Evolutionary conservation across 768 basidiomycete genomes (phyloP).

Genomic region (Cystofilobasidium bisporidii): DNA sequence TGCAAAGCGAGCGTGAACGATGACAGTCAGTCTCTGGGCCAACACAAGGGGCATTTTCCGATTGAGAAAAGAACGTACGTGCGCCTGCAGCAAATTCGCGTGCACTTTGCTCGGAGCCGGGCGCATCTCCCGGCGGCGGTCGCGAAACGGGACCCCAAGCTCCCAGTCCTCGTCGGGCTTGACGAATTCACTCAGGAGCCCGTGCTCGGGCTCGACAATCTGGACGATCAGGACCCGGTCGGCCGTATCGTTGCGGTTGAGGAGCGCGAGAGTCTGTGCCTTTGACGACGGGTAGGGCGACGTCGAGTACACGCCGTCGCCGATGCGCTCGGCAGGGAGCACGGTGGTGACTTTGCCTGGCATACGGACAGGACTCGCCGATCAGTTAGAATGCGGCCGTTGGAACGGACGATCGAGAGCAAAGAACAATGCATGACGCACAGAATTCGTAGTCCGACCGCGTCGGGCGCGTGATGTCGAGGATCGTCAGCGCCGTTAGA

Average conservation of each 20-base stretch:
- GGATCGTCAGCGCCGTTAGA: slow-evolving; percentile 8
- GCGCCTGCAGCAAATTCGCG: slow-evolving; percentile 15
- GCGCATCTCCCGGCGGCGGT: neutral
- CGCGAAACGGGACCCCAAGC: neutral
- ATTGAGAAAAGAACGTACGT: neutral
- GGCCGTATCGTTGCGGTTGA: slow-evolving; percentile 1
- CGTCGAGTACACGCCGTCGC: neutral
- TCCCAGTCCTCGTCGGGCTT: neutral
- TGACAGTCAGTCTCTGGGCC: no score
- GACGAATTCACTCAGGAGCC: slow-evolving; percentile 9
- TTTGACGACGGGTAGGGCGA: neutral
- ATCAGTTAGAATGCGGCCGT: neutral
- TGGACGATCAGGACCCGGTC: neutral
- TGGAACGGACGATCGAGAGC: no score
- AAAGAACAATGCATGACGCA: neutral
- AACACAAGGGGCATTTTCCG: no score
- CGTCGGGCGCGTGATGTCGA: neutral
- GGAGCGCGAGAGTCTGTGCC: slow-evolving; percentile 7
- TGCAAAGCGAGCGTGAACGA: neutral
- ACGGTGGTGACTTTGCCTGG: neutral
- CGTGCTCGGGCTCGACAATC: neutral
- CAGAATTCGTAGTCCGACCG: neutral
- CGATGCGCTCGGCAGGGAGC: neutral
- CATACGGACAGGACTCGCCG: no score
- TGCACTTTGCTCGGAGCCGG: slow-evolving; percentile 1